Evolutionary conservation across 139 green algal genomes (phyloP).

Genomic region (Chlorella sp.): DNA sequence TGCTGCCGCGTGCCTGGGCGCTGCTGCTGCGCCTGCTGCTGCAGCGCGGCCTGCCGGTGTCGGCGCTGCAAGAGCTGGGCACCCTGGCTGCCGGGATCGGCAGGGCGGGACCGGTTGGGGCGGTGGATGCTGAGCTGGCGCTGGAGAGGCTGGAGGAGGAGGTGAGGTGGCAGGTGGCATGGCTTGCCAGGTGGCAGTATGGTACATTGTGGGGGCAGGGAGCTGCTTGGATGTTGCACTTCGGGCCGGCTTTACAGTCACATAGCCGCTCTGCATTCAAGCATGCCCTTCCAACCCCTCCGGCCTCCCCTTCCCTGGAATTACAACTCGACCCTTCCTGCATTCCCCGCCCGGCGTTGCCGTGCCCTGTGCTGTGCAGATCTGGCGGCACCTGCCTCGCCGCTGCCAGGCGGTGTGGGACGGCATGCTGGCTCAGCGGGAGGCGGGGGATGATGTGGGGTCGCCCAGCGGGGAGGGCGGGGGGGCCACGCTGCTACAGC

Average conservation of each 20-base stretch:
- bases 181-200: background rate
- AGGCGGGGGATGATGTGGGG: background rate
- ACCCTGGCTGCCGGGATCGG: slow-evolving; percentile 1
- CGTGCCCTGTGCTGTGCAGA: background rate
- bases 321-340: too few species aligned
- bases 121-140: slow-evolving; percentile 15
- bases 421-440: background rate
- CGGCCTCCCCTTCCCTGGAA: background rate
- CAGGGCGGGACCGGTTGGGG: background rate
- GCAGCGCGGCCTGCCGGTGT: slow-evolving; percentile 51
- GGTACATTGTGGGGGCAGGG: background rate
- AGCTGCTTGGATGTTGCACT: background rate
- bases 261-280: background rate
- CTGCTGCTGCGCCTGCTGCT: slow-evolving; percentile 80
- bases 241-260: background rate
- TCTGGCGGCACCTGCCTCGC: slow-evolving; percentile 27
- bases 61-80: background rate
- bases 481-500: background rate
- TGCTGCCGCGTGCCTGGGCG: slow-evolving; percentile 71
- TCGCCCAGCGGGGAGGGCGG: background rate
- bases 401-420: slow-evolving; percentile 23
- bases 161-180: background rate
- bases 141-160: slow-evolving; percentile 33
- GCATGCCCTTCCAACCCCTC: background rate
- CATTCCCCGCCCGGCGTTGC: background rate